Evolutionary conservation across 139 green algal species (phyloP), one percentile per base, ranked within the genome.

Genomic region (Chlorella sorokiniana): DNA sequence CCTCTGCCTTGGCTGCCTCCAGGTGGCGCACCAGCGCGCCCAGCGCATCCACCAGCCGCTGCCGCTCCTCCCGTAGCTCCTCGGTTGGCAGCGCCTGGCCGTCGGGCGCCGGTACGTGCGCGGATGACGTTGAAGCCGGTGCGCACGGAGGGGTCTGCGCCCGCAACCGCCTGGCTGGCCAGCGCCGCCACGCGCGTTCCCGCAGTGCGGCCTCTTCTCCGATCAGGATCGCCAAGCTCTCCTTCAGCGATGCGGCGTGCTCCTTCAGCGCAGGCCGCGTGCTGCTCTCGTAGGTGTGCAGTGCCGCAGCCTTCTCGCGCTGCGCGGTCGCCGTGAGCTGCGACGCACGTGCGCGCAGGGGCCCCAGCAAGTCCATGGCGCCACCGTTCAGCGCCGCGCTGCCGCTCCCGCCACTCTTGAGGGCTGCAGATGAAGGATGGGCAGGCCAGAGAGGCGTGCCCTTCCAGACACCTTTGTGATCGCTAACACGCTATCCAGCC

Each of bases 111-210:
- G 25, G 61, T 59, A 8, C 77, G 69, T n/a, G 81, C 40, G 29
- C 81, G 76, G 48, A 90, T 90, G 51, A 87, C 75, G 69, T 90
- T 90, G 70, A 90, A 90, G 31, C 87, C 87, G 33, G 81, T 84
- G 37, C 33, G 51, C 7, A 86, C 44, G 27, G 37, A 52, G 11
- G 63, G 44, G 18, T 69, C 42, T 33, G 62, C 44, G 63, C 73
- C 73, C 38, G 76, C 76, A 27, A 82, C 51, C 3, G 40, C 31
- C n/a, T 54, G 42, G 7, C n/a, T 29, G n/a, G 51, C 44, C 35
- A 64, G 31, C 10, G 33, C 63, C 31, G 35, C 71, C 27, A 81
- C 29, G 14, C n/a, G n/a, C 65, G 54, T 31, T 64, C 67, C 42
- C 73, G 75, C 54, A 78, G 38, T 14, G 40, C 51, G 9, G 65